Conservation (phyloP, 2,329 filamentous ascomycete species). For the Coniochaeta hoffmannii region DNA sequence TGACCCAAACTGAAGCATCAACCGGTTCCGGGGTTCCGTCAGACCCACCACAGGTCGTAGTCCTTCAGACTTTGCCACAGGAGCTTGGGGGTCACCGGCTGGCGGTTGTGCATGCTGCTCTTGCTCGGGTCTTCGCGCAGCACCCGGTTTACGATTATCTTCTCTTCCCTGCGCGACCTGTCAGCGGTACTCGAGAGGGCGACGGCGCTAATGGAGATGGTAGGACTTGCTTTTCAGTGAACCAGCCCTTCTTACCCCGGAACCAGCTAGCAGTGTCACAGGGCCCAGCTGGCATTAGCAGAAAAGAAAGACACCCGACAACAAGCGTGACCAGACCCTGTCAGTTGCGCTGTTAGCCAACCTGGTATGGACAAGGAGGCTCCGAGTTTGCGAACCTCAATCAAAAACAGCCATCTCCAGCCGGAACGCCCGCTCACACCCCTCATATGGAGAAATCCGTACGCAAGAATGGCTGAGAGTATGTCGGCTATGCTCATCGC, state of each 20-base stretch:
- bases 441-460: slow-evolving; percentile 31
- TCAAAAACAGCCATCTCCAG: slow-evolving; percentile 46
- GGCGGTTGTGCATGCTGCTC: slow-evolving; percentile 53
- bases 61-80: slow-evolving; percentile 44
- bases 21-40: not conserved
- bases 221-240: slow-evolving; percentile 35
- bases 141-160: slow-evolving; percentile 53
- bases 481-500: slow-evolving; percentile 32
- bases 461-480: slow-evolving; percentile 28
- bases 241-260: slow-evolving; percentile 49
- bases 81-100: slow-evolving; percentile 41
- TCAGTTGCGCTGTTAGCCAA: not conserved
- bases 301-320: slow-evolving; percentile 45
- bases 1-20: not conserved
- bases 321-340: slow-evolving; percentile 32
- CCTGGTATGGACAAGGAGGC: not conserved
- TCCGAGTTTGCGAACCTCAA: slow-evolving; percentile 34
- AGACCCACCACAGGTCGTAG: slow-evolving; percentile 13
- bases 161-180: slow-evolving; percentile 35
- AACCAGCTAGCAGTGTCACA: slow-evolving; percentile 48
- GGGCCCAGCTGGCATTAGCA: slow-evolving; percentile 46
- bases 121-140: slow-evolving; percentile 53
- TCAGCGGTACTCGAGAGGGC: not conserved
- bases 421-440: slow-evolving; percentile 26
- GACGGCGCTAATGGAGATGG: not conserved